Conservation (phyloP, 768 basidiomycete species). For the Tulasnella sp. region DNA sequence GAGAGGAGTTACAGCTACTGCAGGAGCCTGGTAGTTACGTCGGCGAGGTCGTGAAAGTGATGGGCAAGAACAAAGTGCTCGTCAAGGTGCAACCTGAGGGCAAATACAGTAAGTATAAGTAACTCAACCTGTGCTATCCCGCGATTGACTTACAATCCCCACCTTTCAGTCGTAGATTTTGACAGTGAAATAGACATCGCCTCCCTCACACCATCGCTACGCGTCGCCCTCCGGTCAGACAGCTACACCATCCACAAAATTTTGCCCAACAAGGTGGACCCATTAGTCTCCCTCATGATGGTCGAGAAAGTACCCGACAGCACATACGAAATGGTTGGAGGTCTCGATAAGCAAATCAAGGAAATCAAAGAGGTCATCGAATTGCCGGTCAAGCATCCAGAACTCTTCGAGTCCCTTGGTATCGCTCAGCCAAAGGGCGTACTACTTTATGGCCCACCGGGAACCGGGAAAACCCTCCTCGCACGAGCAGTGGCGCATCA, state of each 20-base stretch:
- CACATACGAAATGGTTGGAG: slow-evolving; percentile 99
- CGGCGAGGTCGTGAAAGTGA: slow-evolving; percentile 94
- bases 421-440: slow-evolving; percentile 98
- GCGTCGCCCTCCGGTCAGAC: slow-evolving; percentile 92
- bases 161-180: slow-evolving; percentile 72
- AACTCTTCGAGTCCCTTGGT: slow-evolving; percentile 90
- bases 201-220: slow-evolving; percentile 70
- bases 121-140: neutral
- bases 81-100: slow-evolving; percentile 99
- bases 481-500: slow-evolving; percentile 95
- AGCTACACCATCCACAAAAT: slow-evolving; percentile 95
- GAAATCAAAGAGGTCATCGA: slow-evolving; percentile 99
- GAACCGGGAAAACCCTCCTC: slow-evolving; percentile 91
- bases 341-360: slow-evolving; percentile 95
- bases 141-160: neutral
- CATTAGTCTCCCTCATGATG: slow-evolving; percentile 98
- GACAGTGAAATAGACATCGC: slow-evolving; percentile 76
- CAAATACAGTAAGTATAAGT: slow-evolving; percentile 74
- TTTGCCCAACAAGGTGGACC: slow-evolving; percentile 94
- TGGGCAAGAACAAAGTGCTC: slow-evolving; percentile 98
- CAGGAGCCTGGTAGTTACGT: slow-evolving; percentile 97
- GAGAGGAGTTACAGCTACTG: slow-evolving; percentile 85
- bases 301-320: slow-evolving; percentile 99
- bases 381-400: slow-evolving; percentile 93
- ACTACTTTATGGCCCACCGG: slow-evolving; percentile 88